Evolutionary conservation across 257 asterid species (phyloP), one percentile per base, ranked within the genome.

Genomic region (Solanum chiquidenum): DNA sequence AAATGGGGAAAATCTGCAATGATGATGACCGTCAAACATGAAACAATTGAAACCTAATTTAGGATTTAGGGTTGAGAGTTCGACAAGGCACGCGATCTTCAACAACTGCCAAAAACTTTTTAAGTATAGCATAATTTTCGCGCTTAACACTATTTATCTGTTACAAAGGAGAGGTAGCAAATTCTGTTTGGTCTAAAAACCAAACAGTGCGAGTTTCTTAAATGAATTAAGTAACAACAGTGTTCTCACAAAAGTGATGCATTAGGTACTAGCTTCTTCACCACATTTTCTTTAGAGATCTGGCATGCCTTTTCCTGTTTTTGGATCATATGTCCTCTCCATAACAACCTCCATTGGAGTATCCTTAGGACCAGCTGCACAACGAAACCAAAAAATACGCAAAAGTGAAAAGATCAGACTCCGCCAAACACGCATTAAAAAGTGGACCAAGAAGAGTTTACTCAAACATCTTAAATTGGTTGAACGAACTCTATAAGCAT

Each of bases 271-370:
- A 77, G 25, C 85, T 42, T 79, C 66, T 79, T 37, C 29, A 29
- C 42, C 44, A 80, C 85, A 80, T 46, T 29, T 75, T 83, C 83
- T 87, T 92, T 74, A 96, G 84, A 95, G 96, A 88, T 93, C 95
- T 9, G 99, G 99, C 98, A 96, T 93, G 76, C 99, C 98, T 92
- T 49, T 84, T 12, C 99, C 99, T 64, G 95, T 92, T 92, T 94
- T 91, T 73, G 96, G 90, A 87, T 95, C 98, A 74, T 95, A 97
- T 6, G 98, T 95, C 93, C 92, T 95, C 91, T 94, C 98, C 87
- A 90, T 60, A 79, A 93, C 98, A 75, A 91, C 73, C 38, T 95
- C 98, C 95, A 94, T 87, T 20, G 96, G 96, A 80, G 98, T 97
- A 83, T 95, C 98, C 91, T 95, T 96, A 52, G 98, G 99, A 87